Evolutionary conservation across 2,329 filamentous ascomycete genomes (phyloP).

Genomic region (Penicillium freii): DNA sequence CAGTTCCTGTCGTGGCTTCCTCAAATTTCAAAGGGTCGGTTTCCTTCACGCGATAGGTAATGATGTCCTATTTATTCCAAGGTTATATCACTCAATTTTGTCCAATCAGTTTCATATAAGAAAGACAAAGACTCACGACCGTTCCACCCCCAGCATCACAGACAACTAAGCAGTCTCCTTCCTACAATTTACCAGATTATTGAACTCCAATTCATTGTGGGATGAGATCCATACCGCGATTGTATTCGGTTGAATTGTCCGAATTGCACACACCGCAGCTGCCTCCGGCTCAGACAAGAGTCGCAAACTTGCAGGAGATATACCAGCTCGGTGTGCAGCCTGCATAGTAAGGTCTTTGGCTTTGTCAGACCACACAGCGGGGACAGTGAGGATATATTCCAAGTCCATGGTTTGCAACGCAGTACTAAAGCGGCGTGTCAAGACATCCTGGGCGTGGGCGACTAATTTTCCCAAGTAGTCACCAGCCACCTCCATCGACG

Average conservation of each 20-base stretch:
- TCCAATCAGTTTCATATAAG: not conserved
- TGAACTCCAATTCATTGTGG: not conserved
- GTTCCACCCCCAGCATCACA: slow-evolving; percentile 43
- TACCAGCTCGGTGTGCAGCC: slow-evolving; percentile 18
- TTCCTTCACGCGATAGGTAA: slow-evolving; percentile 30
- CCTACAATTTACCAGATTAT: slow-evolving; percentile 11
- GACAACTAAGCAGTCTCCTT: slow-evolving; percentile 33
- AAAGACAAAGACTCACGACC: slow-evolving; percentile 23
- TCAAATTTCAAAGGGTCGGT: slow-evolving; percentile 25
- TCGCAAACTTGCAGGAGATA: slow-evolving; percentile 5
- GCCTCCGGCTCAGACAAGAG: slow-evolving; percentile 32
- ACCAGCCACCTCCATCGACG: slow-evolving; percentile 5
- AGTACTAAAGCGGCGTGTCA: slow-evolving; percentile 11
- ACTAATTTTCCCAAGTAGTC: slow-evolving; percentile 13
- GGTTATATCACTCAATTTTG: not conserved
- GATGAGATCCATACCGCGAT: slow-evolving; percentile 17
- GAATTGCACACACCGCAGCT: slow-evolving; percentile 35
- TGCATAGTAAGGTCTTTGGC: slow-evolving; percentile 32
- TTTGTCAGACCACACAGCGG: slow-evolving; percentile 38
- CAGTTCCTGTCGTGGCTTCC: slow-evolving; percentile 30
- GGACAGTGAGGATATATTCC: slow-evolving; percentile 30
- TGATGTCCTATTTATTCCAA: slow-evolving; percentile 27
- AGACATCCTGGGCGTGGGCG: not conserved
- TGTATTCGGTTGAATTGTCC: slow-evolving; percentile 26
- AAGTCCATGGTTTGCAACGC: slow-evolving; percentile 16